These are phyloP conservation scores for Candida glucosophila DNA, from an alignment of 1,139 yeast genomes.

Conservation along the genomic window DNA sequence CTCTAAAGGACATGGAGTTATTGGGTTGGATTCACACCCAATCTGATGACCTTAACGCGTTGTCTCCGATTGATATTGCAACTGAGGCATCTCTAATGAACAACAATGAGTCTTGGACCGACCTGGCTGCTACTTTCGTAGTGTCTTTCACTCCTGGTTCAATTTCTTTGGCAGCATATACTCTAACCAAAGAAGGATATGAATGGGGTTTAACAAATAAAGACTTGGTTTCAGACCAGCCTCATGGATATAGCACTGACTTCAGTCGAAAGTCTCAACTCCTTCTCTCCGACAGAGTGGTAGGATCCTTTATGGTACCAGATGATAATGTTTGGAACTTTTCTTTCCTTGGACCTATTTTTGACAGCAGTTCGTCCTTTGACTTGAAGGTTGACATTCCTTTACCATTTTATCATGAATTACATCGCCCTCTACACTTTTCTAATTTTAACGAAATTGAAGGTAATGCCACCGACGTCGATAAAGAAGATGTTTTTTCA, in stretches of 20 bases:
- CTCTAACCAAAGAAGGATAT: conserved; percentile 54
- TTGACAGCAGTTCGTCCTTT: conserved; percentile 56
- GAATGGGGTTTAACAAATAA: conserved; percentile 69
- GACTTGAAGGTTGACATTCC: conserved; percentile 74
- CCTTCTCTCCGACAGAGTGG: conserved; percentile 63
- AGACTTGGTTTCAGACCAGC: conserved; percentile 44
- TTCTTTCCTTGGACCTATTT: conserved; percentile 79
- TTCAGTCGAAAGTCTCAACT: conserved; percentile 64
- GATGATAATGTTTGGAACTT: conserved; percentile 84
- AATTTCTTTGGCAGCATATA: conserved; percentile 63
- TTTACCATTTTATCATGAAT: conserved; percentile 69
- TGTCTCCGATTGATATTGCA: conserved; percentile 67
- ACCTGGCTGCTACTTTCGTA: conserved; percentile 46
- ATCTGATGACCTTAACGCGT: conserved; percentile 46
- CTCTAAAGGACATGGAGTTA: conserved; percentile 42
- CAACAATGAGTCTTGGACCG: conserved; percentile 21
- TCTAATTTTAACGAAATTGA: conserved; percentile 64
- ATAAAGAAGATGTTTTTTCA: conserved; percentile 65
- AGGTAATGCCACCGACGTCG: conserved; percentile 52
- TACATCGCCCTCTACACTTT: conserved; percentile 87
- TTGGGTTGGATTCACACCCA: conserved; percentile 84
- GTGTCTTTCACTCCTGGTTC: conserved; percentile 82
- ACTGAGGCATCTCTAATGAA: conserved; percentile 44
- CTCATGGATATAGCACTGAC: conserved; percentile 54
- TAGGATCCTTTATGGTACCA: conserved; percentile 85